Conservation (phyloP, 169 alveolate genomes). For the Plasmodium blacklocki region DNA sequence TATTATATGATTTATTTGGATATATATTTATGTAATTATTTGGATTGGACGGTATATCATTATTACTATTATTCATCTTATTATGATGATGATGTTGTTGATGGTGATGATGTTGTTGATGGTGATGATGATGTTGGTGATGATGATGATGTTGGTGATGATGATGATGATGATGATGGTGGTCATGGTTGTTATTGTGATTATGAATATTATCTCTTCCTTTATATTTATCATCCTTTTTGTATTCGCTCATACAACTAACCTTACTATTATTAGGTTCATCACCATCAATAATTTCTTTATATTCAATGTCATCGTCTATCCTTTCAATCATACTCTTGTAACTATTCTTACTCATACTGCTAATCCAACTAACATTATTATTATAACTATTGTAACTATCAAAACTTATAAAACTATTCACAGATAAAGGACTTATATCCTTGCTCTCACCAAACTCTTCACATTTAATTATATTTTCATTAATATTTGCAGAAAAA, state of each 20-base stretch:
- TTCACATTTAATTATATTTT: neutral
- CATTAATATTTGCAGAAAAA: constrained; percentile 1
- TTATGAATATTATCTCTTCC: too few relatives aligned
- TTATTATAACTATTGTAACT: neutral
- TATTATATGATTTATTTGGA: too few relatives aligned
- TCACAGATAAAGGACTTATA: neutral
- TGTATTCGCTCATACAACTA: neutral
- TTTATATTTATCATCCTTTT: too few relatives aligned
- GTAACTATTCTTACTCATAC: neutral
- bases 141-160: too few relatives aligned
- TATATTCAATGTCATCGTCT: neutral
- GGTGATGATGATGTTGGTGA: too few relatives aligned
- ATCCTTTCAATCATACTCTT: neutral
- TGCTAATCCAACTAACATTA: neutral
- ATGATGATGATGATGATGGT: too few relatives aligned
- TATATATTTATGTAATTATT: too few relatives aligned
- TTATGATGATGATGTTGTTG: too few relatives aligned
- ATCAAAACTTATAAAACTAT: neutral
- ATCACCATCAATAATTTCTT: neutral
- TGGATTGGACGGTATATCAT: too few relatives aligned
- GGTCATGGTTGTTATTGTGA: too few relatives aligned
- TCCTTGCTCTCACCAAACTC: neutral
- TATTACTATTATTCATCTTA: too few relatives aligned
- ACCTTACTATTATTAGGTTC: neutral
- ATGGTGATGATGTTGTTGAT: too few relatives aligned